Evolutionary conservation across 2,329 filamentous ascomycete genomes (phyloP), one percentile per base, ranked within the genome.

Genomic region (Triangularia verruculosa): DNA sequence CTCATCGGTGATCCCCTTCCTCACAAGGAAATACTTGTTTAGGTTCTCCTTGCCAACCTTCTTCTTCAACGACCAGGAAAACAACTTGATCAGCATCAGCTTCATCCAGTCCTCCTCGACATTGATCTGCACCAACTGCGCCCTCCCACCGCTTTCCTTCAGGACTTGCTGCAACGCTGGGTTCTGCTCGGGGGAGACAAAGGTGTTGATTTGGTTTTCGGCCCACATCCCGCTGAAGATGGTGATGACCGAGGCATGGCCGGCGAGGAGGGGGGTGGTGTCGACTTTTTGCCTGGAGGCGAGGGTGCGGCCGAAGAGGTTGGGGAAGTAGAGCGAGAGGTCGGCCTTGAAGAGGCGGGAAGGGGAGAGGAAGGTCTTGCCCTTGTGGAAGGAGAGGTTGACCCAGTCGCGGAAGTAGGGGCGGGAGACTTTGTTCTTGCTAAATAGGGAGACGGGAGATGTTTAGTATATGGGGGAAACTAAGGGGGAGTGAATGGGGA

Each of bases 361-460:
- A 39, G 94, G 94, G 20, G 92, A 88, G 59, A 94, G 80, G 78
- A 97, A 99, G 24, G 92, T 92, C 78, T 99, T 99, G 72, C 95
- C 95, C 71, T 93, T 87, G 78, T 95, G 89, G 69, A 89, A 84
- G 59, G 83, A 82, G 76, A 97, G 85, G 78, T 96, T 95, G 64
- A 86, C 86, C 90, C 93, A 97, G 82, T 99, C 94, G 75, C 93
- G 90, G 80, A 97, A 99, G 78, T 99, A 99, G 1, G 94, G 93
- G 64, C 91, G 91, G 20, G 89, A 82, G 73, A 96, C 89, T 75
- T 92, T 87, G 69, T 86, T 83, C 53, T 91, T 91, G 61, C 89
- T 92, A 69, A 54, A 51, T 24, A 58, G 5, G 22, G 61, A 39
- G 13, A 25, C 20, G 20, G 11, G 6, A n/a, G n/a, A n/a, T n/a